Evolutionary conservation across 805 yeast genomes (phyloP).

Genomic region (Torulaspora microellipsoides): DNA sequence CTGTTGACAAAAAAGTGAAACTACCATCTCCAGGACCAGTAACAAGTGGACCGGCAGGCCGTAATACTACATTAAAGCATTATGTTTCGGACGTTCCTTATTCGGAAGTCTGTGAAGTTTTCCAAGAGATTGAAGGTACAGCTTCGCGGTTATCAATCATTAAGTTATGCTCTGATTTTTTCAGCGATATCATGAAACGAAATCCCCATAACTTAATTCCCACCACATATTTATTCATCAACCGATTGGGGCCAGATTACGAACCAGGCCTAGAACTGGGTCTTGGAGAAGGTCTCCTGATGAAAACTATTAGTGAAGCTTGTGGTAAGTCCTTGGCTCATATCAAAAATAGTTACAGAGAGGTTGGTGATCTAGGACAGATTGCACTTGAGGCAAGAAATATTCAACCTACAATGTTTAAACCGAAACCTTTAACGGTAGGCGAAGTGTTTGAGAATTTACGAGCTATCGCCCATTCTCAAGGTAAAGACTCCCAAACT

Average conservation of each 20-base stretch:
- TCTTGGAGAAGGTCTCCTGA: constrained; percentile 80
- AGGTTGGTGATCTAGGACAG: constrained; percentile 83
- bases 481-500: constrained; percentile 79
- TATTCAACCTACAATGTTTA: constrained; percentile 89
- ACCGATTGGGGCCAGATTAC: constrained; percentile 90
- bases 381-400: constrained; percentile 82
- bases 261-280: constrained; percentile 87
- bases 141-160: constrained; percentile 81
- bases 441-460: constrained; percentile 68
- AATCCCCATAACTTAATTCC: constrained; percentile 54
- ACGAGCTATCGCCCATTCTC: constrained; percentile 67
- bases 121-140: constrained; percentile 73
- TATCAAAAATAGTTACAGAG: constrained; percentile 68
- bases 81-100: constrained; percentile 30
- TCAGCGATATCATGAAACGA: constrained; percentile 54
- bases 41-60: background rate
- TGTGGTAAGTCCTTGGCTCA: constrained; percentile 76
- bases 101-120: constrained; percentile 50
- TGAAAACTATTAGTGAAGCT: constrained; percentile 84
- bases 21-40: constrained; percentile 2
- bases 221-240: constrained; percentile 80
- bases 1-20: constrained; percentile 7
- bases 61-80: background rate
- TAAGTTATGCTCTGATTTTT: constrained; percentile 68
- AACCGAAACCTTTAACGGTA: constrained; percentile 76